Evolutionary conservation across 768 basidiomycete species (phyloP).

Genomic region (Leccinum rimulosum): DNA sequence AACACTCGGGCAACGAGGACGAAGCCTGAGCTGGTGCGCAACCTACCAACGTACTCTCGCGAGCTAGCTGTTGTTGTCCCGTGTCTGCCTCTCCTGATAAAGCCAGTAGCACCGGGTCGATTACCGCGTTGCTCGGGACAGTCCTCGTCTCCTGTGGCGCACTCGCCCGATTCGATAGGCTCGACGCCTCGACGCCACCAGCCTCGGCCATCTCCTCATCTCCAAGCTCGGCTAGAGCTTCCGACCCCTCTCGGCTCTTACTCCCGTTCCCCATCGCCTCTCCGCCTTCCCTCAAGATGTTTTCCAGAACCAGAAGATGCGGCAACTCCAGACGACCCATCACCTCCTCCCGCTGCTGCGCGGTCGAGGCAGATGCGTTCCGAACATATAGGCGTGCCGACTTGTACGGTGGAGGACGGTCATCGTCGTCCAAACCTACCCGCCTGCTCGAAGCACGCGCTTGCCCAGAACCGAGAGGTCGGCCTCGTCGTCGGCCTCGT

Average conservation of each 20-base stretch:
- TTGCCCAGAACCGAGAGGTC: slow-evolving; percentile 1
- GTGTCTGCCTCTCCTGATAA: slow-evolving; percentile 18
- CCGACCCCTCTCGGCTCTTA: slow-evolving; percentile 12
- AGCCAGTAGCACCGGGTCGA: slow-evolving; percentile 32
- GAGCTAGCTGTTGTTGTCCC: background rate
- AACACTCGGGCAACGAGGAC: background rate
- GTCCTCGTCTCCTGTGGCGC: background rate
- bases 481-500: slow-evolving; percentile 13
- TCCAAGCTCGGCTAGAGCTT: background rate
- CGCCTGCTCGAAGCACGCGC: slow-evolving; percentile 1
- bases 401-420: background rate
- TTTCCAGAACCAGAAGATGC: slow-evolving; percentile 36
- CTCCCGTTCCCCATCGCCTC: slow-evolving; percentile 14
- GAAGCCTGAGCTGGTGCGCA: background rate
- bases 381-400: background rate
- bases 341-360: slow-evolving; percentile 23
- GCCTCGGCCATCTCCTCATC: slow-evolving; percentile 2
- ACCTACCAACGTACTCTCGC: background rate
- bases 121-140: slow-evolving; percentile 17
- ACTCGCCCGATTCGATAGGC: background rate
- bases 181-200: background rate
- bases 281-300: slow-evolving; percentile 32
- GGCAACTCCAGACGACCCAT: slow-evolving; percentile 28
- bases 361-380: background rate
- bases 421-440: background rate